Percentiles rank a stretch among this genome's conserved stretches.
These are phyloP conservation scores for Silene coronaria DNA, from an alignment of 179 eudicot genomes.

Conservation along the genomic window DNA sequence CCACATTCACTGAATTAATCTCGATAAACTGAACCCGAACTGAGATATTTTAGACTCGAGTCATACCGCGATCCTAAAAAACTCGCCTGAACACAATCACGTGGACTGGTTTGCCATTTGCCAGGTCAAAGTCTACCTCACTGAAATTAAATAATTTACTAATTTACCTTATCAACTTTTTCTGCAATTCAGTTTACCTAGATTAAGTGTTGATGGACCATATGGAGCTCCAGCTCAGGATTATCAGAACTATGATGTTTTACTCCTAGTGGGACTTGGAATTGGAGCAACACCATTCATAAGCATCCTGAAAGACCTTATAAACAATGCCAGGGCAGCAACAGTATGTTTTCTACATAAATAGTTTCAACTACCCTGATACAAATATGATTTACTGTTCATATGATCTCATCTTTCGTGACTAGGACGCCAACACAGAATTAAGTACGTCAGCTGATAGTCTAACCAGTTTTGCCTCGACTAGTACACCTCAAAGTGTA, in stretches of 20 bases:
- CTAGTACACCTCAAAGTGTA: conserved; percentile 40
- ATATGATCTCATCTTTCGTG: conserved; percentile 8
- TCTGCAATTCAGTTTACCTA: conserved; percentile 56
- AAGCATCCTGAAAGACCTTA: conserved; percentile 81
- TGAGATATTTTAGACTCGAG: too few species aligned
- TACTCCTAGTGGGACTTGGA: conserved; percentile 95
- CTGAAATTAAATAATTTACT: neutral
- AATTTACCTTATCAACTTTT: neutral
- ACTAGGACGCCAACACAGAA: conserved; percentile 73
- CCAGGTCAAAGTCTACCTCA: neutral
- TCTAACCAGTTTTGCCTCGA: conserved; percentile 55
- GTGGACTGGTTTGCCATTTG: too few species aligned
- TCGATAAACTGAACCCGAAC: too few species aligned
- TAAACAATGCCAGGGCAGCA: conserved; percentile 56
- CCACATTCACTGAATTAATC: too few species aligned
- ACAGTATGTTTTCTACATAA: conserved; percentile 31
- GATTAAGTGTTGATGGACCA: conserved; percentile 83
- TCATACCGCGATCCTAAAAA: too few species aligned
- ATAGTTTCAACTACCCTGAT: neutral
- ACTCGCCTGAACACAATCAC: too few species aligned
- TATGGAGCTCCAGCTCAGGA: conserved; percentile 98
- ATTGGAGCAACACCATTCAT: conserved; percentile 97
- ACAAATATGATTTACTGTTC: neutral
- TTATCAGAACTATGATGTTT: conserved; percentile 77
- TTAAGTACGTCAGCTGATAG: conserved; percentile 66